These are phyloP conservation scores for Conoideocrella luteorostrata DNA, from an alignment of 2,329 filamentous ascomycete genomes.

Conservation along the genomic window DNA sequence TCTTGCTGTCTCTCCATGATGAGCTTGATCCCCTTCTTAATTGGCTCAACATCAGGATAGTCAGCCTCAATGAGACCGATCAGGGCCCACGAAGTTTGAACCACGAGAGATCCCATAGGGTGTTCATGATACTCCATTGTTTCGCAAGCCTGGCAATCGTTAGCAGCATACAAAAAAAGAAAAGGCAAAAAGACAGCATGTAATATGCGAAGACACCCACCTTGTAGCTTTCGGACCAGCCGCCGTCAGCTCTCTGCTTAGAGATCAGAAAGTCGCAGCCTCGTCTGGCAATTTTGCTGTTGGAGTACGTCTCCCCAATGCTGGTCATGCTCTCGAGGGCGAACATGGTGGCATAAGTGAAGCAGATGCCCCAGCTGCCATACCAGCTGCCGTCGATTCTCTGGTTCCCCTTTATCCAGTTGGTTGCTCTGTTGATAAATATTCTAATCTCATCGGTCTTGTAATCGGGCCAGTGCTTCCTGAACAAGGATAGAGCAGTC, in stretches of 20 bases:
- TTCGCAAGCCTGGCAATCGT: conserved; percentile 61
- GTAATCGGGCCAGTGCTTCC: conserved; percentile 74
- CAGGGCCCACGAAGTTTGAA: conserved; percentile 88
- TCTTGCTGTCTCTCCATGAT: conserved; percentile 78
- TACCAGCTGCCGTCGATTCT: conserved; percentile 89
- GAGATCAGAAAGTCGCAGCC: conserved; percentile 83
- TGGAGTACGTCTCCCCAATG: conserved; percentile 75
- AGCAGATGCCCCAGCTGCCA: conserved; percentile 96
- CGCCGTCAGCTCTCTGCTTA: conserved; percentile 81
- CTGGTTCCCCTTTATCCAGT: conserved; percentile 78
- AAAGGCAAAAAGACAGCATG: no score
- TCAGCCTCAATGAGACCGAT: conserved; percentile 76
- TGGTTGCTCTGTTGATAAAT: conserved; percentile 67
- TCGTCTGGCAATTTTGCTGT: conserved; percentile 60
- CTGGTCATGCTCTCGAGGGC: conserved; percentile 79
- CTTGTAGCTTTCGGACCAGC: conserved; percentile 93
- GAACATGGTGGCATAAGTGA: conserved; percentile 96
- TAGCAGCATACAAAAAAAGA: conserved; percentile 6
- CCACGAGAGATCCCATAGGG: conserved; percentile 71
- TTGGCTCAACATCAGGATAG: conserved; percentile 67
- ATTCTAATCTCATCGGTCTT: conserved; percentile 64
- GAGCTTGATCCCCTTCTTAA: conserved; percentile 69
- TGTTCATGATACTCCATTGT: conserved; percentile 70
- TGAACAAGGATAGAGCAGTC: conserved; percentile 78
- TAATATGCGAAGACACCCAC: no score